These are phyloP conservation scores for Coelastrella sp. DNA, from an alignment of 139 green algal genomes.

Conservation along the genomic window DNA sequence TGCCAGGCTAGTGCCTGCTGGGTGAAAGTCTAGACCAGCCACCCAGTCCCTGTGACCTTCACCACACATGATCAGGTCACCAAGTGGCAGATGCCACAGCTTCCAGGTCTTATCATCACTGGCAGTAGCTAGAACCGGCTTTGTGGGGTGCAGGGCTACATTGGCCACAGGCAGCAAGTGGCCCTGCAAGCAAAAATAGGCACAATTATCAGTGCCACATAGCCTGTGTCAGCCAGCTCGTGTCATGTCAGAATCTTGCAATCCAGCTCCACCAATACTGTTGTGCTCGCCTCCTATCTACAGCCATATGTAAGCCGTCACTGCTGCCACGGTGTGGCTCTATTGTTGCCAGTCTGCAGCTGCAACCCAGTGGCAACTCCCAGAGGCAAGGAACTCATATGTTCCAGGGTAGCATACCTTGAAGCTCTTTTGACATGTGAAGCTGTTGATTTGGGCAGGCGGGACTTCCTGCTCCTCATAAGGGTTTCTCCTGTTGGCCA, in stretches of 20 bases:
- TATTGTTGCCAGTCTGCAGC: not conserved
- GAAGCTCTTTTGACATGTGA: conserved; percentile 78
- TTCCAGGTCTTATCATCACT: conserved; percentile 87
- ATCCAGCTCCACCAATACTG: not conserved
- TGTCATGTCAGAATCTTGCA: not conserved
- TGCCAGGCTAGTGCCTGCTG: conserved; percentile 74
- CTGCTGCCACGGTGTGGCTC: too few relatives aligned
- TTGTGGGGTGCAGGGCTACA: conserved; percentile 84
- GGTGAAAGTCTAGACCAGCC: conserved; percentile 77
- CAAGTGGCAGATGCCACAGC: conserved; percentile 74
- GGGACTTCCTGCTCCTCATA: conserved; percentile 62
- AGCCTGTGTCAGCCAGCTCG: not conserved
- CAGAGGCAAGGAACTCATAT: not conserved
- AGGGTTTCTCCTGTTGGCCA: conserved; percentile 60
- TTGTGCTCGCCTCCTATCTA: not conserved
- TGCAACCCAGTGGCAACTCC: not conserved
- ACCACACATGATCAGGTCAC: conserved; percentile 84
- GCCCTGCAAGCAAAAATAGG: conserved; percentile 46
- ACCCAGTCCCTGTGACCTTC: conserved; percentile 90
- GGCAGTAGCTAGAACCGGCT: conserved; percentile 84
- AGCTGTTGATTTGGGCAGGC: conserved; percentile 59
- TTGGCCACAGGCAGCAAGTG: conserved; percentile 62
- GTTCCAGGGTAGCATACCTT: conserved; percentile 58
- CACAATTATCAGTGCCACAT: not conserved
- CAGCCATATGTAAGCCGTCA: too few relatives aligned